A percentile compares a stretch with the other conserved stretches of the same genome.
These are phyloP conservation scores for Silene latifolia DNA, from an alignment of 148 eudicot genomes.

Conservation along the genomic window DNA sequence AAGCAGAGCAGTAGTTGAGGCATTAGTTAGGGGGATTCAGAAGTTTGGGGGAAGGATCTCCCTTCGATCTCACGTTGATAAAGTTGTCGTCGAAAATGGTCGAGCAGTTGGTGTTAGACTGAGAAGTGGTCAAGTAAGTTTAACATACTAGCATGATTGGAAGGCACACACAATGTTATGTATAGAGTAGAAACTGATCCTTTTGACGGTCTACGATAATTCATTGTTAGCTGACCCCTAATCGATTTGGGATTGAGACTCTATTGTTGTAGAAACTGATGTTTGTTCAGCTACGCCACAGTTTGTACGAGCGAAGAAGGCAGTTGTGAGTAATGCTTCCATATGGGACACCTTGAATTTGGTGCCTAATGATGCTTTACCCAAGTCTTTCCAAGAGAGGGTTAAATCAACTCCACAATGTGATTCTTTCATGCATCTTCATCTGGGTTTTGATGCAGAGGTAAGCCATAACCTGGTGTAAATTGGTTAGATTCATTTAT, in stretches of 20 bases:
- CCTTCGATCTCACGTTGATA: slow-evolving; percentile 80
- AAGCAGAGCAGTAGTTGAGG: slow-evolving; percentile 82
- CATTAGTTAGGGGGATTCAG: slow-evolving; percentile 80
- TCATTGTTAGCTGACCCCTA: neutral
- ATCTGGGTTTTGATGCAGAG: slow-evolving; percentile 94
- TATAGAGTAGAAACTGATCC: slow-evolving; percentile 17
- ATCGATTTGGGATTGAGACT: too few species aligned
- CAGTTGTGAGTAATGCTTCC: slow-evolving; percentile 96
- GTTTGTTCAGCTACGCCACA: slow-evolving; percentile 32
- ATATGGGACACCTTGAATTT: slow-evolving; percentile 95
- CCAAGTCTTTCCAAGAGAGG: slow-evolving; percentile 59
- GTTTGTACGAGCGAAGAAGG: slow-evolving; percentile 92
- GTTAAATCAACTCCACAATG: slow-evolving; percentile 74
- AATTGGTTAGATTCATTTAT: slow-evolving; percentile 6
- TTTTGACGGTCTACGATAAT: neutral
- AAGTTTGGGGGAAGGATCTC: slow-evolving; percentile 82
- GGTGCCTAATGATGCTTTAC: slow-evolving; percentile 65
- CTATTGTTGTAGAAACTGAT: slow-evolving; percentile 15
- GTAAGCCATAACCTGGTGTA: slow-evolving; percentile 30
- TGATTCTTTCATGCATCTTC: slow-evolving; percentile 98
- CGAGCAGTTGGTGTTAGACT: slow-evolving; percentile 88
- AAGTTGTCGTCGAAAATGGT: slow-evolving; percentile 81
- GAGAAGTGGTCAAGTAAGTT: slow-evolving; percentile 84
- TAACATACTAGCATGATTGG: neutral
- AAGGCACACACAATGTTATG: slow-evolving; percentile 5